Conservation (phyloP, 108 stramenopile species). For the Asterionellopsis glacialis region DNA sequence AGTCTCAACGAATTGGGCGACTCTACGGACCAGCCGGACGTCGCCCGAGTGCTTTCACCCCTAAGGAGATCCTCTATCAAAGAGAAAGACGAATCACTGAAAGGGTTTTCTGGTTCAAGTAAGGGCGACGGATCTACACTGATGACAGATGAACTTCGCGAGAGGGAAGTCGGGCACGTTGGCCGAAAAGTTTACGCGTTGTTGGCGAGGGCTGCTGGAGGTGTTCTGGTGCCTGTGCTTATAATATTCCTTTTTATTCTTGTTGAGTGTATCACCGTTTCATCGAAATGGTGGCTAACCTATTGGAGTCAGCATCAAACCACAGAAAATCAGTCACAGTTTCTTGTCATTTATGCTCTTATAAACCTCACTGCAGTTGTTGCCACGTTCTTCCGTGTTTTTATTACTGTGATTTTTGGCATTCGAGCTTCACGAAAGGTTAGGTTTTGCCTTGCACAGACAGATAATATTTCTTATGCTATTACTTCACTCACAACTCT, state of each 20-base stretch:
- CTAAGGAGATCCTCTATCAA: background rate
- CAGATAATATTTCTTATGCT: no score
- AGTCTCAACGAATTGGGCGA: background rate
- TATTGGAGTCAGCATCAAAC: constrained; percentile 38
- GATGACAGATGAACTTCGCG: background rate
- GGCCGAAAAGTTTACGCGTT: constrained; percentile 52
- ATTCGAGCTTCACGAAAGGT: constrained; percentile 28
- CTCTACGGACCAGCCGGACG: background rate
- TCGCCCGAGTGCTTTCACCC: background rate
- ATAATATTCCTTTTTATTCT: constrained; percentile 48
- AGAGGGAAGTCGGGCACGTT: constrained; percentile 43
- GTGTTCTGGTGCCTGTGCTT: constrained; percentile 32
- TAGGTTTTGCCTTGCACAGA: no score
- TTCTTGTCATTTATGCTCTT: constrained; percentile 50
- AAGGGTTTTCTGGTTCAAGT: constrained; percentile 9
- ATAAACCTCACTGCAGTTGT: constrained; percentile 56
- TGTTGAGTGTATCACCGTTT: constrained; percentile 44
- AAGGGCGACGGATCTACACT: constrained; percentile 9
- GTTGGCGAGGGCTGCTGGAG: constrained; percentile 83
- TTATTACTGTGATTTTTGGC: constrained; percentile 33
- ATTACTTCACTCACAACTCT: no score
- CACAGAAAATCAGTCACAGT: constrained; percentile 12
- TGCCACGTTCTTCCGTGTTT: constrained; percentile 29
- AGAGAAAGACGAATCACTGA: constrained; percentile 18
- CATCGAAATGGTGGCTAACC: constrained; percentile 75